phyloP scores from a whole-genome alignment of 306 rosid genomes.

The Alnus glutinosa region DNA sequence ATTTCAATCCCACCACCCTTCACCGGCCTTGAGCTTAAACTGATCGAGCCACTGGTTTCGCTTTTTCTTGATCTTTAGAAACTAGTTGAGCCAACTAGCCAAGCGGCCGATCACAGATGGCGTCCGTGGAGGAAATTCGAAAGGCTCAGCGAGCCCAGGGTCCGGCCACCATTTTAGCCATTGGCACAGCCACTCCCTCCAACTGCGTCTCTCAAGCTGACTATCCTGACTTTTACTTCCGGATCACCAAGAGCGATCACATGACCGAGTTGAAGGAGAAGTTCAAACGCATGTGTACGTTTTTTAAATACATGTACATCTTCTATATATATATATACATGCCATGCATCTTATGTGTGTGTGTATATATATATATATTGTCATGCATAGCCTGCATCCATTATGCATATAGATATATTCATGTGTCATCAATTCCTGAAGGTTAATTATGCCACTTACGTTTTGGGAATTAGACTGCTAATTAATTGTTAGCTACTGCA shows the following conservation, averaged over 20 bases:
- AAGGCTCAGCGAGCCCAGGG: conserved; percentile 52
- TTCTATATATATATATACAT: too few relatives aligned
- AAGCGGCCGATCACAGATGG: not conserved
- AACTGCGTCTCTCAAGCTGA: conserved; percentile 42
- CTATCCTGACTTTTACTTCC: conserved; percentile 65
- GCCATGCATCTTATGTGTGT: too few relatives aligned
- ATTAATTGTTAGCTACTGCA: too few relatives aligned
- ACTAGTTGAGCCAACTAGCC: not conserved
- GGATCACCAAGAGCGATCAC: conserved; percentile 59
- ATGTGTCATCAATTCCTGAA: too few relatives aligned
- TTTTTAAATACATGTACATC: too few relatives aligned
- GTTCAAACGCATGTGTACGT: conserved; percentile 63
- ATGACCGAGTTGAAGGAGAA: conserved; percentile 60
- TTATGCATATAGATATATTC: too few relatives aligned
- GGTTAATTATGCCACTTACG: too few relatives aligned
- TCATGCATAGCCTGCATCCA: too few relatives aligned
- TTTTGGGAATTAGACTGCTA: too few relatives aligned
- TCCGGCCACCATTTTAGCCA: conserved; percentile 53
- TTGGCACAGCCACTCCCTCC: conserved; percentile 60
- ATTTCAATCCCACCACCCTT: not conserved
- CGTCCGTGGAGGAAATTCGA: conserved; percentile 48
- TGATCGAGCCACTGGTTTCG: too few relatives aligned
- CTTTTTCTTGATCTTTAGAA: not conserved
- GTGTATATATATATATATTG: too few relatives aligned
- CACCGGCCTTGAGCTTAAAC: too few relatives aligned